Base-by-base conservation (phyloP, 495 filamentous ascomycete species). In the Neurospora sp. region DNA sequence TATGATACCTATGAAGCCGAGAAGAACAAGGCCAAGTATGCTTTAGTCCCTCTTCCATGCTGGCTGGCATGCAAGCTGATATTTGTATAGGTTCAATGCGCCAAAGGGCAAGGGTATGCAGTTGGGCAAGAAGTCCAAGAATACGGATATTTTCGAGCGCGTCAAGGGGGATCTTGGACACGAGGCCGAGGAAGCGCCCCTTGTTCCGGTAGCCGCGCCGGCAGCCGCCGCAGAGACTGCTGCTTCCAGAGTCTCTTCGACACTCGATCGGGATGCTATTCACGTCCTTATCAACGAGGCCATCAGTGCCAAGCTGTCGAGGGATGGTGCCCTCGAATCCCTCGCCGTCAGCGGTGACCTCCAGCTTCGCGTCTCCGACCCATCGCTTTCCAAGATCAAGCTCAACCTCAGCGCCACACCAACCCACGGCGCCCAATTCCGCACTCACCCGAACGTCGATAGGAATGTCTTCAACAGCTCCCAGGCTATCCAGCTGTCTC, bases 91-190 rank as follows among this genome's bases (percentile, higher is more conserved):
- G 77, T 81, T 85, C 40, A 79, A 90, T 68, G 89, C 92, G 38
- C 88, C 89, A 42, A 94, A 95, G 79, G 93, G 94, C 72, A 99
- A 99, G 83, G 96, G 96, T 70, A 98, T 99, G 96, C 95, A 98
- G 81, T 83, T 99, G 45, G 96, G 96, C 81, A 97, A 97, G 86
- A 98, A 98, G 83, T 97, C 93, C 41, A 97, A 97, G 85, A 92
- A 92, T 39, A 96, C 93, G 16, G 93, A 96, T 82, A 97, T 98
- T 86, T 98, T 96, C 77, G 95, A 98, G 81, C 91, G 91, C 75
- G 93, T 99, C n/a, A 89, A 92, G 75, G 91, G 91, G 69, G 94
- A 98, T 73, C 81, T 98, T 69, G 94, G 93, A 12, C 87, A 91
- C 40, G 92, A 94, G 76, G 87, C 86, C 4, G 92, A 95, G 72